A percentile compares a stretch with the other conserved stretches of the same genome.
phyloP scores from a whole-genome alignment of 2,329 filamentous ascomycete genomes.

The Exophiala spinifera region DNA sequence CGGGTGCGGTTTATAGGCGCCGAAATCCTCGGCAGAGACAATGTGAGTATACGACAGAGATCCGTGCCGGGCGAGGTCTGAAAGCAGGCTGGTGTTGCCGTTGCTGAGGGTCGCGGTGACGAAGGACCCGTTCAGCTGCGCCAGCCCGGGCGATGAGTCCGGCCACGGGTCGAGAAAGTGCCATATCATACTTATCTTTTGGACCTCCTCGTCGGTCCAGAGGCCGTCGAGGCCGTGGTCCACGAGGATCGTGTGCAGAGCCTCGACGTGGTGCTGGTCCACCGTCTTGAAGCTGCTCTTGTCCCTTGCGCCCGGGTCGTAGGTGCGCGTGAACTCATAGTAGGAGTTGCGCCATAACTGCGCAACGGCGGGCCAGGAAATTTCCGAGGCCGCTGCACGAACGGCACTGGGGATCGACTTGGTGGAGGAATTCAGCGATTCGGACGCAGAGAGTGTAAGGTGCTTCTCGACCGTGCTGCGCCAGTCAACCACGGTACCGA shows the following conservation, averaged over 20 bases:
- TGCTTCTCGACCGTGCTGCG: slow-evolving; percentile 62
- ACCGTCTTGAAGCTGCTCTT: slow-evolving; percentile 61
- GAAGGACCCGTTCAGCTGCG: slow-evolving; percentile 54
- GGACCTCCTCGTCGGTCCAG: slow-evolving; percentile 61
- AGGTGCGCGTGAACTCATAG: slow-evolving; percentile 54
- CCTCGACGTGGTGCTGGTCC: slow-evolving; percentile 67
- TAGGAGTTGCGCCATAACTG: slow-evolving; percentile 69
- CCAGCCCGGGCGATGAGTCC: slow-evolving; percentile 58
- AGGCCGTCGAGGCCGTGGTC: slow-evolving; percentile 56
- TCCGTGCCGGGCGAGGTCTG: slow-evolving; percentile 60
- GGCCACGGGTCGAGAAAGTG: slow-evolving; percentile 69
- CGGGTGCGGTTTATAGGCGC: slow-evolving; percentile 70
- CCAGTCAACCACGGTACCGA: slow-evolving; percentile 80
- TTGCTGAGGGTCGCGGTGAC: slow-evolving; percentile 69
- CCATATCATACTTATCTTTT: slow-evolving; percentile 66
- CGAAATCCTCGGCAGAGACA: slow-evolving; percentile 67
- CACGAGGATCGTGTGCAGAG: slow-evolving; percentile 58
- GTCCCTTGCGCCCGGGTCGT: slow-evolving; percentile 33
- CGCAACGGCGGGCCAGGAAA: slow-evolving; percentile 64
- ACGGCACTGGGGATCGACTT: slow-evolving; percentile 46
- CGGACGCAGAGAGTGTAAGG: slow-evolving; percentile 51
- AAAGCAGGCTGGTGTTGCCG: slow-evolving; percentile 65
- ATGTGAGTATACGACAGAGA: slow-evolving; percentile 61
- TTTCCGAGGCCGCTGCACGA: slow-evolving; percentile 49
- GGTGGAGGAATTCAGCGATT: slow-evolving; percentile 48